Evolutionary conservation across 2,329 filamentous ascomycete genomes (phyloP).

Genomic region (Fusarium camptoceras): DNA sequence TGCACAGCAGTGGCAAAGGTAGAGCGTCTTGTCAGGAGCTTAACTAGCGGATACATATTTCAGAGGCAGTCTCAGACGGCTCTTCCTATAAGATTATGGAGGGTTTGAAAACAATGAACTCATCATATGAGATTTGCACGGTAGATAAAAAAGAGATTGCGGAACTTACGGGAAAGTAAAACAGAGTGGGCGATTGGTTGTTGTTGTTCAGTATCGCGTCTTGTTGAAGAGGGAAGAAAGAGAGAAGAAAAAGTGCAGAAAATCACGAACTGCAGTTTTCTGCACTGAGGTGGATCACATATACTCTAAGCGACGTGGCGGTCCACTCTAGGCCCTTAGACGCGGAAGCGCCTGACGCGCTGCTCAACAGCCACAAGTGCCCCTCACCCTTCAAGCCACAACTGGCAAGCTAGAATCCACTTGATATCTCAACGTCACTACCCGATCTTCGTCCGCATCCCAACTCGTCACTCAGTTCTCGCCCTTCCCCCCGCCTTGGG

Average conservation of each 20-base stretch:
- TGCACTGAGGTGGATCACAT: conserved; percentile 24
- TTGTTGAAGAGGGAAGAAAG: conserved; percentile 21
- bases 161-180: conserved; percentile 22
- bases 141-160: neutral
- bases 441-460: conserved; percentile 25
- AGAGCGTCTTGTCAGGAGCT: conserved; percentile 39
- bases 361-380: conserved; percentile 4
- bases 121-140: conserved; percentile 54
- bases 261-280: conserved; percentile 35
- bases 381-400: conserved; percentile 19
- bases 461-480: conserved; percentile 32
- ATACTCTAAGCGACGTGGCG: conserved; percentile 29
- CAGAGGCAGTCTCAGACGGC: conserved; percentile 59
- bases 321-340: conserved; percentile 16
- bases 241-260: conserved; percentile 41
- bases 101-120: conserved; percentile 56
- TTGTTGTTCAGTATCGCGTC: neutral
- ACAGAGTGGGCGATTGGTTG: neutral
- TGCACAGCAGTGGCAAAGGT: conserved; percentile 35
- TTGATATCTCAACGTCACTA: conserved; percentile 32
- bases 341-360: conserved; percentile 31
- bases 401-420: neutral
- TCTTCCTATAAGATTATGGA: conserved; percentile 57
- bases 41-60: conserved; percentile 39
- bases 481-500: conserved; percentile 11